Percentiles rank a stretch among this genome's conserved stretches.
These are phyloP conservation scores for Suillus brevipes DNA, from an alignment of 768 basidiomycete species.

Conservation along the genomic window DNA sequence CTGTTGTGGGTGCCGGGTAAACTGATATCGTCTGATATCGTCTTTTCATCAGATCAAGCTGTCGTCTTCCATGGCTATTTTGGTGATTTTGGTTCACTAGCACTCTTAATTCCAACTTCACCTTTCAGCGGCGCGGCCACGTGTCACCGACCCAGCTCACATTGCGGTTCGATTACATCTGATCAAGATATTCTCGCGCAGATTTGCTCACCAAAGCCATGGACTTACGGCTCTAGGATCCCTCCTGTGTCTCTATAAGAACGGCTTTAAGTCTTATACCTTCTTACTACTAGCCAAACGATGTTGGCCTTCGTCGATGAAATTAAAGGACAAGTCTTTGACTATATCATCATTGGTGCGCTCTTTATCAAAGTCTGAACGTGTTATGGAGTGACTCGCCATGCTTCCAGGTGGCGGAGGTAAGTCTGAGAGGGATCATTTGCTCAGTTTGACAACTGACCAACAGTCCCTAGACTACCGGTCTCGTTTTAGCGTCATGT, in stretches of 20 bases:
- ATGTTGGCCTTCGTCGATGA: background rate
- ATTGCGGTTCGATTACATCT: no score
- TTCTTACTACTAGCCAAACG: background rate
- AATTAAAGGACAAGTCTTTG: background rate
- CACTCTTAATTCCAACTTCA: no score
- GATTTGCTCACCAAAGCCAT: background rate
- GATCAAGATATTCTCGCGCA: background rate
- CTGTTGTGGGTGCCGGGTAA: no score
- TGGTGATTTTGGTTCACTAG: no score
- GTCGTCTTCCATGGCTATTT: no score
- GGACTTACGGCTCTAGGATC: background rate
- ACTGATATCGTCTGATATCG: no score
- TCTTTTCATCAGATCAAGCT: no score
- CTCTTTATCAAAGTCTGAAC: background rate
- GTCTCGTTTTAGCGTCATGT: background rate
- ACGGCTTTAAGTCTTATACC: background rate
- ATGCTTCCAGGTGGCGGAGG: background rate
- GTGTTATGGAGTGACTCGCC: background rate
- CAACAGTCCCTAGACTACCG: background rate
- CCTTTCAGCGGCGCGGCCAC: no score
- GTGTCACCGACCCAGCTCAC: no score
- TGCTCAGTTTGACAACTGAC: background rate
- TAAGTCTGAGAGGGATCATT: background rate
- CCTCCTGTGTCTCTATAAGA: background rate
- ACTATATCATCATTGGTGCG: background rate